Percentiles rank a stretch among this genome's conserved stretches.
These are phyloP conservation scores for Diplodia corticola DNA, from an alignment of 2,329 filamentous ascomycete genomes.

Conservation along the genomic window DNA sequence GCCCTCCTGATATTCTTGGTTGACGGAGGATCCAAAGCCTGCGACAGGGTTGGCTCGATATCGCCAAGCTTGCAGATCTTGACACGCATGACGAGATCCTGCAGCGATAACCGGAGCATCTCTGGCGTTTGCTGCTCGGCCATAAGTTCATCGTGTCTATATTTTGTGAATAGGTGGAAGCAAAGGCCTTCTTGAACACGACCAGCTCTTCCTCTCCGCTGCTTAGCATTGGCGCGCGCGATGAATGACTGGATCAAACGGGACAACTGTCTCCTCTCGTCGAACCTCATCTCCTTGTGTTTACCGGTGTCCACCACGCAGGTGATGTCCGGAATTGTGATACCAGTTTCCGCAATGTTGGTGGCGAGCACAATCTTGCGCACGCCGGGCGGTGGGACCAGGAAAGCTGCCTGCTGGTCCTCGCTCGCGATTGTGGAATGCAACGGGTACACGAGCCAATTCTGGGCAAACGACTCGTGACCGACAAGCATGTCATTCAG, in stretches of 20 bases:
- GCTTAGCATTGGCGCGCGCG: conserved; percentile 91
- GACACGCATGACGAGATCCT: conserved; percentile 91
- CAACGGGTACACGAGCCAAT: conserved; percentile 85
- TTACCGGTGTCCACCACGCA: conserved; percentile 96
- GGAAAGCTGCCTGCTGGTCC: conserved; percentile 91
- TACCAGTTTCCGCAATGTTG: conserved; percentile 97
- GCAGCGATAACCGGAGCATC: conserved; percentile 89
- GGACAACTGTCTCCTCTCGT: conserved; percentile 88
- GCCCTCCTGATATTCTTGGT: conserved; percentile 90
- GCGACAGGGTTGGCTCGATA: conserved; percentile 84
- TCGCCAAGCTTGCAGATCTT: conserved; percentile 96
- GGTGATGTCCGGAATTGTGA: conserved; percentile 96
- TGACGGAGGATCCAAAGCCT: conserved; percentile 87
- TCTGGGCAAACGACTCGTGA: conserved; percentile 70
- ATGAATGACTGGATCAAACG: conserved; percentile 93
- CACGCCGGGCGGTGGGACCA: conserved; percentile 75
- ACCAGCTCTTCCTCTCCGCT: conserved; percentile 87
- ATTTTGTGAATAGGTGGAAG: conserved; percentile 92
- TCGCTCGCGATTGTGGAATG: conserved; percentile 96
- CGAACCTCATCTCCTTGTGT: conserved; percentile 95
- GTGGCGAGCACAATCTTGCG: conserved; percentile 95
- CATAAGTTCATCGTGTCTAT: conserved; percentile 81
- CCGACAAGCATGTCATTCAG: conserved; percentile 82
- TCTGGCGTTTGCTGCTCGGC: conserved; percentile 93
- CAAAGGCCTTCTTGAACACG: conserved; percentile 94